phyloP scores from a whole-genome alignment of 306 rosid species.

The Lathyrus aphaca region DNA sequence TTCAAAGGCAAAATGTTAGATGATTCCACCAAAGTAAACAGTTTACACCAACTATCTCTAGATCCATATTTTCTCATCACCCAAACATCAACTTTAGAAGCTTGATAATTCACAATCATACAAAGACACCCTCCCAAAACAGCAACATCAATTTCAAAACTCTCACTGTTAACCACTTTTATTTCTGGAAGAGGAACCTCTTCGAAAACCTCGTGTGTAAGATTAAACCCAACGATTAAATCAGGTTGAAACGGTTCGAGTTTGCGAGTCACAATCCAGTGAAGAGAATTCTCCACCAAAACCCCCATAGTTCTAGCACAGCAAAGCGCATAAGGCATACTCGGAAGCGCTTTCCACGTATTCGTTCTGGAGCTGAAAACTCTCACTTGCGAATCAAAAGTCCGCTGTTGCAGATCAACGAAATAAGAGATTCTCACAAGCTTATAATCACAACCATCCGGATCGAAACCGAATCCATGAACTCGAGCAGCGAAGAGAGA shows the following conservation, averaged over 20 bases:
- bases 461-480: slow-evolving; percentile 70
- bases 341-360: slow-evolving; percentile 52
- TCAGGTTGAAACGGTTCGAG: slow-evolving; percentile 42
- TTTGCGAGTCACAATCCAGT: slow-evolving; percentile 68
- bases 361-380: slow-evolving; percentile 54
- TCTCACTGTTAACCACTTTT: background rate
- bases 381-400: slow-evolving; percentile 51
- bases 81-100: slow-evolving; percentile 57
- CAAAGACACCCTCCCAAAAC: slow-evolving; percentile 52
- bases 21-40: slow-evolving; percentile 41
- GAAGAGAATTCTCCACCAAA: slow-evolving; percentile 47
- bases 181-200: slow-evolving; percentile 69
- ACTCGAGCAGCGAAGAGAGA: slow-evolving; percentile 47
- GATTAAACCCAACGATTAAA: slow-evolving; percentile 55
- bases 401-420: slow-evolving; percentile 41
- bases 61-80: slow-evolving; percentile 60
- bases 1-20: slow-evolving; percentile 27
- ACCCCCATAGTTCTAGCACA: slow-evolving; percentile 63
- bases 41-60: slow-evolving; percentile 59
- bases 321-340: slow-evolving; percentile 57
- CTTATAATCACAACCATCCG: slow-evolving; percentile 49
- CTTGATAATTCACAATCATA: slow-evolving; percentile 45
- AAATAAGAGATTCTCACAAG: slow-evolving; percentile 63
- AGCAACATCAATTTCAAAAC: slow-evolving; percentile 54
- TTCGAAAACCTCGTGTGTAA: slow-evolving; percentile 39